phyloP scores from a whole-genome alignment of 139 green algal genomes.

The Raphidocelis subcapitata region DNA sequence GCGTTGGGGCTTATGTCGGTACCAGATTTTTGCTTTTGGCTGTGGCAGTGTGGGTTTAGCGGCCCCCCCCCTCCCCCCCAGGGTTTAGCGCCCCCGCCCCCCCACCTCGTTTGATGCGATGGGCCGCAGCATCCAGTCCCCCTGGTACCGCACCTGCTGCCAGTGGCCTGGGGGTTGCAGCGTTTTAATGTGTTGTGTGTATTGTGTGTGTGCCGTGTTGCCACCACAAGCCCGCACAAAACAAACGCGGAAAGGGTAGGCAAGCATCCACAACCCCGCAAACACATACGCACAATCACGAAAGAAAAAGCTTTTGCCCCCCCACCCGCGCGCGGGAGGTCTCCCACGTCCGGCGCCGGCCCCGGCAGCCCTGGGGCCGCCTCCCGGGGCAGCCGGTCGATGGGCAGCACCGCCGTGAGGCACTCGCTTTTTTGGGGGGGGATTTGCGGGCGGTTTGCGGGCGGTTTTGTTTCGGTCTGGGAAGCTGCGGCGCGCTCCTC shows the following conservation, averaged over 20 bases:
- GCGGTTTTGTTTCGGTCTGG: too few relatives aligned
- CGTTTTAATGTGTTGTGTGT: background rate
- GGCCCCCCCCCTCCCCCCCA: too few relatives aligned
- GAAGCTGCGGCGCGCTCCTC: too few relatives aligned
- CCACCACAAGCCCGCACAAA: background rate
- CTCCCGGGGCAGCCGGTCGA: slow-evolving; percentile 21
- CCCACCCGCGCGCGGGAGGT: slow-evolving; percentile 23
- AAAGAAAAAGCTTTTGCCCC: background rate
- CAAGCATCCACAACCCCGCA: background rate
- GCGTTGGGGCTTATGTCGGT: too few relatives aligned
- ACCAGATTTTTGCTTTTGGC: too few relatives aligned
- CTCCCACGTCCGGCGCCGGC: background rate
- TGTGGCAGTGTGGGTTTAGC: too few relatives aligned
- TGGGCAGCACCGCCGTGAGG: slow-evolving; percentile 33
- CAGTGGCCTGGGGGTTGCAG: slow-evolving; percentile 38
- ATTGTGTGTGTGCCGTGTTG: background rate
- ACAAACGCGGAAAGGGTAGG: background rate
- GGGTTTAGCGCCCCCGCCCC: too few relatives aligned
- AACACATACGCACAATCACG: background rate
- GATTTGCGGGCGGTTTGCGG: too few relatives aligned
- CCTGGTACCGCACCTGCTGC: slow-evolving; percentile 60
- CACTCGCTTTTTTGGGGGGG: too few relatives aligned
- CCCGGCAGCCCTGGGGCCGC: background rate
- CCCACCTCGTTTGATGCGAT: slow-evolving; percentile 78
- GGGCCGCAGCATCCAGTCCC: slow-evolving; percentile 75